Evolutionary conservation across 2,329 filamentous ascomycete genomes (phyloP).

Genomic region (Penicillium sp.): DNA sequence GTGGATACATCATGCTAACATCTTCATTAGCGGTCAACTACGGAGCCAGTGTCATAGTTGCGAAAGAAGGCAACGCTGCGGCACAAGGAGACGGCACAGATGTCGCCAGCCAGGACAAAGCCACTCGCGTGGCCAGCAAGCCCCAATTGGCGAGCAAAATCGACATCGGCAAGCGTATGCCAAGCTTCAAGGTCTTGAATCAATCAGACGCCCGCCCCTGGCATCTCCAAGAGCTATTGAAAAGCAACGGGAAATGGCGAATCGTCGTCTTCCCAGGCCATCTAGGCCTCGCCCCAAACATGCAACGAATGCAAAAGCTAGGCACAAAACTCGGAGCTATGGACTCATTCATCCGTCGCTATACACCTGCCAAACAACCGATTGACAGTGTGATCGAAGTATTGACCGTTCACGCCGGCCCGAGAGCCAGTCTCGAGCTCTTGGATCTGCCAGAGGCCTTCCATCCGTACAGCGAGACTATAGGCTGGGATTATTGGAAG

Average conservation of each 20-base stretch:
- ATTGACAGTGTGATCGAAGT: constrained; percentile 63
- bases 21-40: constrained; percentile 60
- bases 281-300: constrained; percentile 54
- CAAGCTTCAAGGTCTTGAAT: constrained; percentile 43
- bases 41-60: constrained; percentile 60
- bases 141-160: constrained; percentile 36
- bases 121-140: constrained; percentile 27
- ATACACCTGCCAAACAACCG: constrained; percentile 46
- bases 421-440: constrained; percentile 56
- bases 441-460: constrained; percentile 58
- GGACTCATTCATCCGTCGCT: constrained; percentile 52
- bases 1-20: constrained; percentile 12
- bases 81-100: constrained; percentile 58
- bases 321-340: constrained; percentile 52
- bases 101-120: constrained; percentile 36
- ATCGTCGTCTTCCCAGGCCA: constrained; percentile 65
- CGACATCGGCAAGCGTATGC: constrained; percentile 43
- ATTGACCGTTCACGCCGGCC: constrained; percentile 63
- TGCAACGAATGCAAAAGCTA: constrained; percentile 54
- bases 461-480: constrained; percentile 52
- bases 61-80: constrained; percentile 55
- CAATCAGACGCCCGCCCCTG: constrained; percentile 48
- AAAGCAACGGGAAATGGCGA: constrained; percentile 47
- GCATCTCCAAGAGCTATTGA: constrained; percentile 46
- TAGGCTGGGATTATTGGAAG: constrained; percentile 64